Evolutionary conservation across 2,329 filamentous ascomycete genomes (phyloP), one percentile per base, ranked within the genome.

Genomic region (Thelonectria blattea): DNA sequence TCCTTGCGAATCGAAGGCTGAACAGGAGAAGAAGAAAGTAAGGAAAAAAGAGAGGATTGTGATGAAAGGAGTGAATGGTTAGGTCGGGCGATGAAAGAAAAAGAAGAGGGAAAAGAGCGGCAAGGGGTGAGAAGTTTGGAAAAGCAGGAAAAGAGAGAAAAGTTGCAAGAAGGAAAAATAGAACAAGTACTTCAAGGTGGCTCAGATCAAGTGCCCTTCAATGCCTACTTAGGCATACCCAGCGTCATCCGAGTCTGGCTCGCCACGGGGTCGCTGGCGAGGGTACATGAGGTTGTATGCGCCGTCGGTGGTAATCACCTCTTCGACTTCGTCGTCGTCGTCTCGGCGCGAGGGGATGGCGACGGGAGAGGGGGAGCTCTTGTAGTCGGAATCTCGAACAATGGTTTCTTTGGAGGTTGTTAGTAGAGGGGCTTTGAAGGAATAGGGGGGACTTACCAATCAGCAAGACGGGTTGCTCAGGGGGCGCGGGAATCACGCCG

Each of bases 361-460:
- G 24, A 37, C 56, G 17, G 57, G 60, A 9, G 51, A 63, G 27
- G 37, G 43, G 9, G 56, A 50, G 12, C 52, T 60, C n/a, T 56
- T 43, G 12, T 18, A 37, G 8, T 49, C 47, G 24, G 59, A 47
- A 39, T 70, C 60, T 22, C 56, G 47, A 22, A 68, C 20, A 18
- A 60, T 37, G 32, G 63, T 73, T 71, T 73, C 22, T 10, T 8
- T 39, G 32, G 11, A 22, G 2, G 11, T 32, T 6, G 50, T 71
- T 37, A 71, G 61, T 30, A 22, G 34, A 42, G 15, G 4, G 30
- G 20, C 5, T 6, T 20, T 5, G 10, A 9, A 17, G 5, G 11
- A 20, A 17, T 43, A 20, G n/a, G 46, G 17, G 17, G 27, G 8
- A 5, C 61, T 60, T 67, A 77, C 75, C 74, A 47, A 78, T 68